Evolutionary conservation across 1,284 basidiomycete species (phyloP), one percentile per base, ranked within the genome.

Genomic region (Tranzscheliella williamsii): DNA sequence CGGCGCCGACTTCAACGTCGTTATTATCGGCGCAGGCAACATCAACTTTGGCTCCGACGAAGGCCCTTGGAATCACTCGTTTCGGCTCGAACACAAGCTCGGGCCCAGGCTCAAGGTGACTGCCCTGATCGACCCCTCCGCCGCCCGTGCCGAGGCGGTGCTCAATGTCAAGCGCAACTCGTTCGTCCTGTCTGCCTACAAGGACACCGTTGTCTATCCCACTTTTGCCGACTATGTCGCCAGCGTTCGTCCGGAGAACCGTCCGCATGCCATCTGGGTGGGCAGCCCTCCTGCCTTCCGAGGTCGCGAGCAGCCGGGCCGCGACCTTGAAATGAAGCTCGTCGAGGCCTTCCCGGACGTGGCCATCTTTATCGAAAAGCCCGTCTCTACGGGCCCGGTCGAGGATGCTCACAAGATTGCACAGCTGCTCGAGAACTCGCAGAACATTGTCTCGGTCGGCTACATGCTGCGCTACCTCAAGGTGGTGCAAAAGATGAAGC

Each of bases 401-500:
- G 80, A 75, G 18, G 65, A 79, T 46, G 78, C 75, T 15, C 74
- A 81, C 42, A 76, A 78, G 30, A 78, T 81, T 18, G 68, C 75
- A 5, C 42, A 73, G 29, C 44, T 64, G 60, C 57, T 78, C 32
- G 61, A 74, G 34, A 53, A 69, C 29, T 48, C 58, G 16, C 50
- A 62, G 51, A 88, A 88, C 42, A 82, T 94, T 60, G 91, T 91
- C 72, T 92, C 90, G 24, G 90, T 97, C 56, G 94, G 94, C 85
- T 91, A 78, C 72, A 81, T 78, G 76, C 67, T 78, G 17, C 71
- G 76, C 24, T 78, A 78, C 61, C 63, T 69, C 40, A 69, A 70
- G 52, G 92, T 90, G 39, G 91, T 95, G 17, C 94, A 97, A 81
- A 89, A 88, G 84, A 97, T 98, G 91, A 96, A 97, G 62, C 64